A percentile compares a stretch with the other conserved stretches of the same genome.
Evolutionary conservation across 331 rosid genomes (phyloP).

Genomic region (Acacia pycnantha): DNA sequence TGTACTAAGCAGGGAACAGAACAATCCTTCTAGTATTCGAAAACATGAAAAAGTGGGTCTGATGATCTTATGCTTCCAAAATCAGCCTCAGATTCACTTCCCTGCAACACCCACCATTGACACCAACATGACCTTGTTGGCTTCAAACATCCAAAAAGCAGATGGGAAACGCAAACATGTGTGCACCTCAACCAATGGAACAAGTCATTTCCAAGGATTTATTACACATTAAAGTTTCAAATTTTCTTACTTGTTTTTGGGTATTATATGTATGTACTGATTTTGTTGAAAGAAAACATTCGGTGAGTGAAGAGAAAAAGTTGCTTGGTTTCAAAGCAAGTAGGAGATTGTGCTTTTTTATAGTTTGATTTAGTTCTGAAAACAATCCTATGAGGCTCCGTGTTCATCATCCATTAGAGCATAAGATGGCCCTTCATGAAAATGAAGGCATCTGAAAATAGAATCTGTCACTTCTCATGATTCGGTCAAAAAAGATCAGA

Average conservation of each 20-base stretch:
- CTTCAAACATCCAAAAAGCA: conserved; percentile 19
- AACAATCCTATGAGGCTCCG: neutral
- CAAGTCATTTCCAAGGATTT: neutral
- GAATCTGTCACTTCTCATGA: conserved; percentile 36
- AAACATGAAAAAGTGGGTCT: conserved; percentile 45
- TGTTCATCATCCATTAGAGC: conserved; percentile 4
- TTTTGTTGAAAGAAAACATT: neutral
- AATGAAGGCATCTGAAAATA: conserved; percentile 31
- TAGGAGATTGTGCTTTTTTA: conserved; percentile 17
- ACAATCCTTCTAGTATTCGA: conserved; percentile 29
- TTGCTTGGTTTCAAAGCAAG: conserved; percentile 41
- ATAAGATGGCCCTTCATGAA: conserved; percentile 19
- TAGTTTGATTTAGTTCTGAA: neutral
- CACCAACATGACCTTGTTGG: conserved; percentile 62
- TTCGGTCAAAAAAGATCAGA: conserved; percentile 43
- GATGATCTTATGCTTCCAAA: conserved; percentile 62
- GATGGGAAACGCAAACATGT: conserved; percentile 29
- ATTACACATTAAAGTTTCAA: neutral
- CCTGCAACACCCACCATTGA: conserved; percentile 49
- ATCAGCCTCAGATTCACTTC: conserved; percentile 47
- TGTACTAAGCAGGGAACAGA: conserved; percentile 29
- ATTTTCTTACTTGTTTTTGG: neutral
- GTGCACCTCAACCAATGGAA: conserved; percentile 13
- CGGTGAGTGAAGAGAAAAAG: neutral
- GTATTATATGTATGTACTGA: neutral